A percentile compares a stretch with the other conserved stretches of the same genome.
Evolutionary conservation across 2,329 filamentous ascomycete species (phyloP).

Genomic region (Diaporthe aspalathi): DNA sequence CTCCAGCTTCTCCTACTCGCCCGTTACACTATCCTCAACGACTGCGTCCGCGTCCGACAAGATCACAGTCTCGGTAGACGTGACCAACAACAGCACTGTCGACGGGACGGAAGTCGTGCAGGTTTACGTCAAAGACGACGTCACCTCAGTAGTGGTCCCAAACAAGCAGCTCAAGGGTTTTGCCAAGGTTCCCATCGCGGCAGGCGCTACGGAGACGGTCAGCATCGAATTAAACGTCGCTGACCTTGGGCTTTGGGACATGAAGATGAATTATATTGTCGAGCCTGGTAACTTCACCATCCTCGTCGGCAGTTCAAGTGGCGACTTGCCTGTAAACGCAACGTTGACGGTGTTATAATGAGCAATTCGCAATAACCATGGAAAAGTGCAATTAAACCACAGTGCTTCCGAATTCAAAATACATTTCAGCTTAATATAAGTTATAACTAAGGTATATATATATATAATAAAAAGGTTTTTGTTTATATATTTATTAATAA

Average conservation of each 20-base stretch:
- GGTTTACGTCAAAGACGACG: conserved; percentile 72
- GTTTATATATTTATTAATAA: too few relatives aligned
- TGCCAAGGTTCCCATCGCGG: conserved; percentile 70
- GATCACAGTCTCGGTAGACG: conserved; percentile 68
- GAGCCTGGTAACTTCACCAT: conserved; percentile 77
- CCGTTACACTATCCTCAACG: conserved; percentile 61
- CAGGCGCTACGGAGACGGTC: conserved; percentile 67
- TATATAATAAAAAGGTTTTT: too few relatives aligned
- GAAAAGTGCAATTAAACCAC: too few relatives aligned
- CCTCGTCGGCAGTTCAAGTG: conserved; percentile 69
- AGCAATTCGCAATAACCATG: too few relatives aligned
- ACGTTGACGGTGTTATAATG: conserved; percentile 68
- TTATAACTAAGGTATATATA: too few relatives aligned
- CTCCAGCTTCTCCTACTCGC: conserved; percentile 70
- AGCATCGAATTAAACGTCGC: conserved; percentile 66
- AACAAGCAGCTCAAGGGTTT: conserved; percentile 75
- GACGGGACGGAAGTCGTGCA: conserved; percentile 77
- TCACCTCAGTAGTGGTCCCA: conserved; percentile 72
- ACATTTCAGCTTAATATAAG: too few relatives aligned
- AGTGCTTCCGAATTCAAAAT: too few relatives aligned
- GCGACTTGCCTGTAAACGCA: conserved; percentile 65
- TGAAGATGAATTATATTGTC: conserved; percentile 77
- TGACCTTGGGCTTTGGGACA: conserved; percentile 67
- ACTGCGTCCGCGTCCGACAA: conserved; percentile 61
- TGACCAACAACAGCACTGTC: conserved; percentile 68